Evolutionary conservation across 192 early-diverging fungal genomes (phyloP), one percentile per base, ranked within the genome.

Genomic region (Lobosporangium transversale): DNA sequence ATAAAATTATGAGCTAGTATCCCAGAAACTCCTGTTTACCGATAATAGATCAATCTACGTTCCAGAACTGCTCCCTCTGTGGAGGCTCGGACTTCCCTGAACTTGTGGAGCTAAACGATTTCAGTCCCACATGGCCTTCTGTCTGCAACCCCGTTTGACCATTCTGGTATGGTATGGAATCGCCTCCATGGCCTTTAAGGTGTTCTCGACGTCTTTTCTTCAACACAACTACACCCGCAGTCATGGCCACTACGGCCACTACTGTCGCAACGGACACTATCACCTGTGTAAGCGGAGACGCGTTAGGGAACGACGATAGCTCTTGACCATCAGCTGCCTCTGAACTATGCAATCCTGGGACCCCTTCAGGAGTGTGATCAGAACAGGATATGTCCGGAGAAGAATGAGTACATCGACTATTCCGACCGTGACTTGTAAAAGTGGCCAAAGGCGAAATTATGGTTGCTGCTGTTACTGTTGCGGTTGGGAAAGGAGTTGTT

Each of bases 21-120:
- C n/a, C n/a, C n/a, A n/a, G n/a, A n/a, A n/a, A n/a, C n/a, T n/a
- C n/a, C n/a, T n/a, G n/a, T n/a, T n/a, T n/a, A n/a, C n/a, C n/a
- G n/a, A n/a, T n/a, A n/a, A n/a, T n/a, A n/a, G n/a, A n/a, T n/a
- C 6, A 10, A 26, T 62, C 52, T 18, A 57, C 49, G 20, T 62
- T 70, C 67, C 67, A 69, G 48, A 70, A 70, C 68, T 62, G 67
- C 52, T 59, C 51, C 24, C 17, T 36, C 42, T 52, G 49, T n/a
- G 18, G 49, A 27, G 60, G 36, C 26, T 21, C 45, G 37, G 48
- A 35, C 7, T 26, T 0, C 49, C 48, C 43, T 20, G n/a, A 18
- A 31, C 33, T 33, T 18, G 48, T 51, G 1, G 55, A 68, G 5
- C 49, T 37, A 44, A 68, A 68, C 43, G 49, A 44, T 1, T 11